phyloP scores from a whole-genome alignment of 202 grass and related monocot species.

The Eragrostis tef region DNA sequence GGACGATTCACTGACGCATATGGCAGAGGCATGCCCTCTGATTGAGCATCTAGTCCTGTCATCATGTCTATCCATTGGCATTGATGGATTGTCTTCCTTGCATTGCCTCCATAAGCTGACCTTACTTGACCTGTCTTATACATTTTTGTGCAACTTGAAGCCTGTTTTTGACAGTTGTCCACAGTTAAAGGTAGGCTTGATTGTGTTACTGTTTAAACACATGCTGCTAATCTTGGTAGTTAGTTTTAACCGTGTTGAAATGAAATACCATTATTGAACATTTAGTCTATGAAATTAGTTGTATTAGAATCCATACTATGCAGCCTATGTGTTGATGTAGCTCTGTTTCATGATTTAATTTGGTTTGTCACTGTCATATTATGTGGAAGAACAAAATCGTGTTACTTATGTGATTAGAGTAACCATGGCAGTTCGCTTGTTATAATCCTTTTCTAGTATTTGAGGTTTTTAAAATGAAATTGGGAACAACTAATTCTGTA shows the following conservation, averaged over 20 bases:
- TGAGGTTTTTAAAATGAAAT: constrained; percentile 16
- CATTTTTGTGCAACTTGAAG: constrained; percentile 84
- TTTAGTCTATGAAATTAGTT: neutral
- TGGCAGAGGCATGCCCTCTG: constrained; percentile 60
- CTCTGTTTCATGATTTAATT: neutral
- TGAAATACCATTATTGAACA: constrained; percentile 16
- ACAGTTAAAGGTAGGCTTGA: constrained; percentile 65
- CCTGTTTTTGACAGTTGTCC: constrained; percentile 87
- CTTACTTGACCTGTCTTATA: constrained; percentile 95
- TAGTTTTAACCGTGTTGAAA: neutral
- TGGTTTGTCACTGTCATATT: neutral
- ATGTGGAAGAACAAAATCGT: neutral
- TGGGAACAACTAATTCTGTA: neutral
- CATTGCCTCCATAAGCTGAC: constrained; percentile 67
- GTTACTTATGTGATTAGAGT: constrained; percentile 5
- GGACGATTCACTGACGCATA: constrained; percentile 77
- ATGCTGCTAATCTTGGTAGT: neutral
- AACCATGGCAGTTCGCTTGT: neutral
- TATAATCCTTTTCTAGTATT: neutral
- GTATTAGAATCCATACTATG: constrained; percentile 3
- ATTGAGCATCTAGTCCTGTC: constrained; percentile 83
- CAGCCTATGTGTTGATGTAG: neutral
- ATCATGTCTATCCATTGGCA: constrained; percentile 71
- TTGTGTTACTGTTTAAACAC: neutral
- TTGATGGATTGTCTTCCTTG: constrained; percentile 80